Evolutionary conservation across 1,139 yeast species (phyloP).

Genomic region (Entelexis paramagnoliae): DNA sequence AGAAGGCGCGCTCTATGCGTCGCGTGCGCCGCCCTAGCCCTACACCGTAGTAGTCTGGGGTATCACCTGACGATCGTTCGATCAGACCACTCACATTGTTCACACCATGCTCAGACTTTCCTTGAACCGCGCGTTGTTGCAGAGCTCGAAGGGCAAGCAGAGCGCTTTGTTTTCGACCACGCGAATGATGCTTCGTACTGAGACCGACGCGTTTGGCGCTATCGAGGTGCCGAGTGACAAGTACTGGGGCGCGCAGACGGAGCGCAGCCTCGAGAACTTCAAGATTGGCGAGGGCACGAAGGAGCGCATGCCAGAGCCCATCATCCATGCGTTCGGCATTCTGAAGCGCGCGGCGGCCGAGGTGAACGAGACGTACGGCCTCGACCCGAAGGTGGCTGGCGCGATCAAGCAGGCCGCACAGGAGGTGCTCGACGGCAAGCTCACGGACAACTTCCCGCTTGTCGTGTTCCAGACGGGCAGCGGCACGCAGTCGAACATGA

Average conservation of each 20-base stretch:
- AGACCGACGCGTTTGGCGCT: conserved; percentile 94
- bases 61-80: conserved; percentile 3
- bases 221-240: conserved; percentile 75
- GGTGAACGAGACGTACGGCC: conserved; percentile 75
- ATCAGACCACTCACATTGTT: conserved; percentile 5
- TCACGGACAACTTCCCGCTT: conserved; percentile 89
- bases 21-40: background rate
- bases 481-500: conserved; percentile 98
- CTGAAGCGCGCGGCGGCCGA: conserved; percentile 92
- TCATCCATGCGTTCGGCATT: conserved; percentile 83
- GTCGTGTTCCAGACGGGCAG: conserved; percentile 98
- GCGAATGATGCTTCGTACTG: conserved; percentile 43
- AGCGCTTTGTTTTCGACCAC: conserved; percentile 10
- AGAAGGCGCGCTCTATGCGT: no score
- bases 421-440: conserved; percentile 86
- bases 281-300: conserved; percentile 79
- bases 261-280: conserved; percentile 76
- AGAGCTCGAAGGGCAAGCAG: background rate
- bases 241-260: conserved; percentile 98
- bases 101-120: conserved; percentile 5
- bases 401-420: conserved; percentile 92
- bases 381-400: conserved; percentile 70
- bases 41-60: background rate
- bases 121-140: background rate
- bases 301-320: conserved; percentile 85